A percentile compares a stretch with the other conserved stretches of the same genome.
Conservation (phyloP, 2,329 filamentous ascomycete genomes). For the Colletotrichum eremochloae region DNA sequence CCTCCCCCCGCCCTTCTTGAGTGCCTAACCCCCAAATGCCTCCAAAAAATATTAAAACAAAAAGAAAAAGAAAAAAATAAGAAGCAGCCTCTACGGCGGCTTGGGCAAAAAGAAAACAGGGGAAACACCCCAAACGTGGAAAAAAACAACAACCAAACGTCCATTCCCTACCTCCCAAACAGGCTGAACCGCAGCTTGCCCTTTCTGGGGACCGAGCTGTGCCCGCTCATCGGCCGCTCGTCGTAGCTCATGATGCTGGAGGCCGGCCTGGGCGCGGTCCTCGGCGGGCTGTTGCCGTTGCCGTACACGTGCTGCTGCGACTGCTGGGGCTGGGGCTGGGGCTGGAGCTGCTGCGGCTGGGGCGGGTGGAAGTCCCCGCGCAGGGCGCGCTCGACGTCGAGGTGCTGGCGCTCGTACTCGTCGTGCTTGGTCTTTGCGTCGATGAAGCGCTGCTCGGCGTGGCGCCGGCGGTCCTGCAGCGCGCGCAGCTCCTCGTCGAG, state of each 20-base stretch:
- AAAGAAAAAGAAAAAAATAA: no score
- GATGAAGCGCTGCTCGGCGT: conserved; percentile 56
- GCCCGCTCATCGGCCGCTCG: conserved; percentile 37
- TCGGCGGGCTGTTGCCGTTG: conserved; percentile 34
- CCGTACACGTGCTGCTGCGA: conserved; percentile 34
- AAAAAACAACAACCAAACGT: background rate
- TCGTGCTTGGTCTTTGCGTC: conserved; percentile 60
- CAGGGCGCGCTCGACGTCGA: conserved; percentile 58
- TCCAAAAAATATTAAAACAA: no score
- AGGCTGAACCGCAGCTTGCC: conserved; percentile 41
- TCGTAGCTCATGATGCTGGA: conserved; percentile 42
- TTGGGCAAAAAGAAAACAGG: no score
- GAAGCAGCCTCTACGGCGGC: no score
- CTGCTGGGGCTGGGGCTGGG: conserved; percentile 25
- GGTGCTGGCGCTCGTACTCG: conserved; percentile 58
- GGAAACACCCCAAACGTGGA: no score
- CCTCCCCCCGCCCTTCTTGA: no score
- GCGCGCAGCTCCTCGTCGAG: conserved; percentile 59
- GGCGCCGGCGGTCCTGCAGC: conserved; percentile 56
- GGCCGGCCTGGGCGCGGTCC: conserved; percentile 29
- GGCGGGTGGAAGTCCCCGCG: conserved; percentile 51
- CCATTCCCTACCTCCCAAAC: conserved; percentile 37
- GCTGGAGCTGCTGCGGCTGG: conserved; percentile 19
- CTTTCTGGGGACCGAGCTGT: conserved; percentile 36
- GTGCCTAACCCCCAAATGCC: no score